Evolutionary conservation across 2,329 filamentous ascomycete genomes (phyloP), one percentile per base, ranked within the genome.

Genomic region (Epichloe gansuensis): DNA sequence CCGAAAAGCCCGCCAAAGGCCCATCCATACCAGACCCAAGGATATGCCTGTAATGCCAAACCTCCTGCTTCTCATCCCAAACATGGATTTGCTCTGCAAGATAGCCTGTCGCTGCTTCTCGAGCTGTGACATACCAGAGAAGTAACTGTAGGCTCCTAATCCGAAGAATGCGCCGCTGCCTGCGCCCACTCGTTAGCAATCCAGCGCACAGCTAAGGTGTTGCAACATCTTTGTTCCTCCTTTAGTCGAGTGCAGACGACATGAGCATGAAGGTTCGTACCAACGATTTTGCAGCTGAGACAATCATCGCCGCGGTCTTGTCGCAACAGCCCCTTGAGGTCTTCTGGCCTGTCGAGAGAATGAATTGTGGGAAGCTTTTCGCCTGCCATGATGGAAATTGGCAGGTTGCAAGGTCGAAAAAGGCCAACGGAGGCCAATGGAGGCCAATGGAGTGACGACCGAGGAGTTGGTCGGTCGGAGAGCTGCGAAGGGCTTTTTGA

Each of bases 61-160:
- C 60, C 78, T 79, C 55, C 87, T 78, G 59, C 83, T 85, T 56
- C 78, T 78, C 76, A 90, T 83, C 55, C 86, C 85, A 62, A 90
- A 83, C 60, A 81, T 76, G 28, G 83, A 85, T 46, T 80, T 79
- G 69, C 84, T 86, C 63, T 78, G 74, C 54, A 88, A 69, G 56
- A 91, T 88, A 55, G 72, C 68, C n/a, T 75, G 73, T 55, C 78
- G 75, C 65, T 88, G 83, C 60, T 76, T 74, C 60, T 82, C 76
- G 34, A 93, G 78, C 66, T 91, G 86, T 49, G 74, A 73, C 67
- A 83, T 85, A 54, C 88, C 88, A 3, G 85, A 86, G 56, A 82
- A 73, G 69, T 90, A 91, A 67, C 82, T 90, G 69, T 91, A 93
- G 1, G 76, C 82, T 3, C 82, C 87, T 15, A 91, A 78, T 1